These are phyloP conservation scores for Chrysoporthe puriensis DNA, from an alignment of 2,329 filamentous ascomycete species.

Conservation along the genomic window DNA sequence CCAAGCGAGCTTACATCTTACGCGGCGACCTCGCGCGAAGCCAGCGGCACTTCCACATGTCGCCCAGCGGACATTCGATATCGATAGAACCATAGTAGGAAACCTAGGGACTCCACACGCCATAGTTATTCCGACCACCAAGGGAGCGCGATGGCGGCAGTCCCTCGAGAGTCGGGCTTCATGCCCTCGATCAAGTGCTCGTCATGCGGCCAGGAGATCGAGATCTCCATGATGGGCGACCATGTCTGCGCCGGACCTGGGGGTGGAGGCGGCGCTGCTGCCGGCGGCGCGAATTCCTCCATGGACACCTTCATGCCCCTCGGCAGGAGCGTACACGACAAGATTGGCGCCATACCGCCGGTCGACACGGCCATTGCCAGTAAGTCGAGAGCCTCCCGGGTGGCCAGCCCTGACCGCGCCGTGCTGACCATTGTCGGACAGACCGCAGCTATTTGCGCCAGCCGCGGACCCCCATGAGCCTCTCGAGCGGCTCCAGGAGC, in stretches of 20 bases:
- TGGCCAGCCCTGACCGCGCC: background rate
- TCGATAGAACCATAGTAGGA: background rate
- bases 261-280: slow-evolving; percentile 29
- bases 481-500: slow-evolving; percentile 60
- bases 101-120: background rate
- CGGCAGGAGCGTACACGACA: slow-evolving; percentile 42
- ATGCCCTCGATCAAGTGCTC: slow-evolving; percentile 89
- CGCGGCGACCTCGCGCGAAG: background rate
- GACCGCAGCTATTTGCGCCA: slow-evolving; percentile 58
- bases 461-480: slow-evolving; percentile 67
- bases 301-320: slow-evolving; percentile 45
- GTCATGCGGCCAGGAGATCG: slow-evolving; percentile 74
- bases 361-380: slow-evolving; percentile 59
- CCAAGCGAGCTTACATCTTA: background rate
- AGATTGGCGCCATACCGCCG: slow-evolving; percentile 49
- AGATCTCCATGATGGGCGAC: slow-evolving; percentile 85
- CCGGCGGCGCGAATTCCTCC: slow-evolving; percentile 28
- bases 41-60: background rate
- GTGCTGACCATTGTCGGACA: slow-evolving; percentile 43
- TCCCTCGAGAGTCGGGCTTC: slow-evolving; percentile 66
- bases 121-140: background rate
- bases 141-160: slow-evolving; percentile 46
- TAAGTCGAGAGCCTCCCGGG: slow-evolving; percentile 39
- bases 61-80: slow-evolving; percentile 3
- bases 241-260: slow-evolving; percentile 67